Conservation (phyloP, 2,329 filamentous ascomycete species). For the Purpureocillium takamizusanense region DNA sequence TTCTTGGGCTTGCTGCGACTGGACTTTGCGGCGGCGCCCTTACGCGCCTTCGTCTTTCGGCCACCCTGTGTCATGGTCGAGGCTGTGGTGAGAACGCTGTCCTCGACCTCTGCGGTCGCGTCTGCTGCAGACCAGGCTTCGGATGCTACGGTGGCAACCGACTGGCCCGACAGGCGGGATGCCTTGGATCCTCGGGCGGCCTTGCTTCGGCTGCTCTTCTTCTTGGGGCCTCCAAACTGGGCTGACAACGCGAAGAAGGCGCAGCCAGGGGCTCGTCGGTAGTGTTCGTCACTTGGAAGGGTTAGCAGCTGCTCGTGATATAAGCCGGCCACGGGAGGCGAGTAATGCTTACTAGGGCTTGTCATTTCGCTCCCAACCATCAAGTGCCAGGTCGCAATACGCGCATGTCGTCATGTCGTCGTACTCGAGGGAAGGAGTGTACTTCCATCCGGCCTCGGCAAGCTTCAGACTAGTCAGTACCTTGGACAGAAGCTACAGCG, state of each 20-base stretch:
- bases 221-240: constrained; percentile 42
- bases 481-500: neutral
- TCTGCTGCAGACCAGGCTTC: constrained; percentile 41
- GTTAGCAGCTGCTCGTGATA: constrained; percentile 12
- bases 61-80: constrained; percentile 50
- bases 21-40: constrained; percentile 37
- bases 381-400: constrained; percentile 82
- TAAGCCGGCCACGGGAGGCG: neutral
- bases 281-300: constrained; percentile 67
- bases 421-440: constrained; percentile 72
- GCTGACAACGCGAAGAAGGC: constrained; percentile 68
- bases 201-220: constrained; percentile 47
- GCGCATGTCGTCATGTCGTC: constrained; percentile 86
- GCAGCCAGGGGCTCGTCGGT: constrained; percentile 68
- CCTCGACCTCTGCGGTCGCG: constrained; percentile 40
- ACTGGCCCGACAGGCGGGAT: constrained; percentile 56
- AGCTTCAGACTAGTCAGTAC: constrained; percentile 42
- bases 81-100: constrained; percentile 49
- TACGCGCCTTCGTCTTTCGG: constrained; percentile 51
- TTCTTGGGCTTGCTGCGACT: constrained; percentile 35
- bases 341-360: constrained; percentile 62
- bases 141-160: constrained; percentile 39
- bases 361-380: constrained; percentile 91
- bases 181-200: constrained; percentile 55
- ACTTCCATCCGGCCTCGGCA: constrained; percentile 89